Conservation (phyloP, 2,329 filamentous ascomycete genomes). For the Torrubiella hemipterigena region DNA sequence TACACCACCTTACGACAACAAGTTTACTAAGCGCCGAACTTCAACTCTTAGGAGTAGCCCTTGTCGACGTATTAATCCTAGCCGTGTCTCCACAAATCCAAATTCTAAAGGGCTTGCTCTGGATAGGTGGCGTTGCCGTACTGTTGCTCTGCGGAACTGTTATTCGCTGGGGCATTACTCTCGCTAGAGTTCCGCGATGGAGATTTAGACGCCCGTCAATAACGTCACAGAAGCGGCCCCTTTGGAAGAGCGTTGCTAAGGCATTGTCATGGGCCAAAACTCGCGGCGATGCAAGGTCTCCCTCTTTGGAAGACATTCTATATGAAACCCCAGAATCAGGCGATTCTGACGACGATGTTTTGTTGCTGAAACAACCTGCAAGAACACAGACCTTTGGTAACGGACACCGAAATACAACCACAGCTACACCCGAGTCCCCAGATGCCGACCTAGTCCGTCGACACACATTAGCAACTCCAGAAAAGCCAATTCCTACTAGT, state of each 20-base stretch:
- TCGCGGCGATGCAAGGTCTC: constrained; percentile 23
- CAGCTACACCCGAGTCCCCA: constrained; percentile 10
- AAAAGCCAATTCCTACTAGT: constrained; percentile 21
- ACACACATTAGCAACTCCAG: constrained; percentile 40
- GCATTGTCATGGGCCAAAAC: constrained; percentile 34
- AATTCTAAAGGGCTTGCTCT: constrained; percentile 76
- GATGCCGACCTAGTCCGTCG: constrained; percentile 19
- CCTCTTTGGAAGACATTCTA: constrained; percentile 16
- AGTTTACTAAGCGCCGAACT: constrained; percentile 80
- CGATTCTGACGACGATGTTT: neutral
- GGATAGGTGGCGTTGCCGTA: constrained; percentile 68
- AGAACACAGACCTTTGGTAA: no score
- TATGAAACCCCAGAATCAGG: neutral
- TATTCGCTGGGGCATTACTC: constrained; percentile 69
- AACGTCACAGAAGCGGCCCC: constrained; percentile 20
- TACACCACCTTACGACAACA: constrained; percentile 76
- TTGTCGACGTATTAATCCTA: constrained; percentile 73
- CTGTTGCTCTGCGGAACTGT: constrained; percentile 63
- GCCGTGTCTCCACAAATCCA: constrained; percentile 70
- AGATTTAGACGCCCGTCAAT: constrained; percentile 57
- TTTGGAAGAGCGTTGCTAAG: constrained; percentile 26
- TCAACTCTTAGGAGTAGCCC: constrained; percentile 68
- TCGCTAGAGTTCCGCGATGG: constrained; percentile 86
- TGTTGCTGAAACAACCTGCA: no score
- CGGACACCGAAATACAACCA: no score